These are phyloP conservation scores for Filobasidium floriforme DNA, from an alignment of 768 basidiomycete species.

Conservation along the genomic window DNA sequence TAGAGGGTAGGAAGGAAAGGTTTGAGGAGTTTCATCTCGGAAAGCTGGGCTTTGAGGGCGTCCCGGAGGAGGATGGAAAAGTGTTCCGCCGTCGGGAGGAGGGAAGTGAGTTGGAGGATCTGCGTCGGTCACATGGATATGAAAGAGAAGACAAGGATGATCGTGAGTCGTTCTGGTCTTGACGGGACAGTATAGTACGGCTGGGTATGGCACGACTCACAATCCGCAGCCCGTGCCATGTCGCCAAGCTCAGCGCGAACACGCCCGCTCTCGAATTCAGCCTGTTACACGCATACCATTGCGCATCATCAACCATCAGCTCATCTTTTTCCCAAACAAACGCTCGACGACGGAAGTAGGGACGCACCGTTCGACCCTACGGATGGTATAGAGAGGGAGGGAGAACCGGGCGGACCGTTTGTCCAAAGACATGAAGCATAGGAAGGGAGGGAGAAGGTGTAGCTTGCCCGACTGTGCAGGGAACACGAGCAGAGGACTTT, in stretches of 20 bases:
- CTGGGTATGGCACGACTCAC: conserved; percentile 50
- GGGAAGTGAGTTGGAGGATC: conserved; percentile 82
- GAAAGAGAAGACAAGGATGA: not conserved
- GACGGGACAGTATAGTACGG: not conserved
- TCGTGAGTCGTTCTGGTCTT: no score
- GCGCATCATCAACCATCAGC: not conserved
- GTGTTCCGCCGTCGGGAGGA: conserved; percentile 83
- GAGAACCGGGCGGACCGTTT: conserved; percentile 86
- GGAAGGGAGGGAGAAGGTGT: conserved; percentile 76
- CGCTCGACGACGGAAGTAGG: not conserved
- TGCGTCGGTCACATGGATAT: conserved; percentile 18
- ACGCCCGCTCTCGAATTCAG: conserved; percentile 88
- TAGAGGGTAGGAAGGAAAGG: conserved; percentile 85
- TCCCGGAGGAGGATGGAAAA: conserved; percentile 86
- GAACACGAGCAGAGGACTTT: not conserved
- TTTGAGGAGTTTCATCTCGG: conserved; percentile 77
- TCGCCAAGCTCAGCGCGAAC: conserved; percentile 86
- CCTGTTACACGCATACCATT: conserved; percentile 15
- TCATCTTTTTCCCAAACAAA: not conserved
- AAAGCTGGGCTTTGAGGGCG: conserved; percentile 67
- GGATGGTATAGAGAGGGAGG: conserved; percentile 80
- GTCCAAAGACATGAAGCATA: conserved; percentile 84
- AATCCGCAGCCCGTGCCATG: conserved; percentile 91
- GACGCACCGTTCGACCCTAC: conserved; percentile 70
- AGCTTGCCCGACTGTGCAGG: conserved; percentile 74